phyloP scores from a whole-genome alignment of 108 stramenopile genomes.

The Nitzschia sp. region DNA sequence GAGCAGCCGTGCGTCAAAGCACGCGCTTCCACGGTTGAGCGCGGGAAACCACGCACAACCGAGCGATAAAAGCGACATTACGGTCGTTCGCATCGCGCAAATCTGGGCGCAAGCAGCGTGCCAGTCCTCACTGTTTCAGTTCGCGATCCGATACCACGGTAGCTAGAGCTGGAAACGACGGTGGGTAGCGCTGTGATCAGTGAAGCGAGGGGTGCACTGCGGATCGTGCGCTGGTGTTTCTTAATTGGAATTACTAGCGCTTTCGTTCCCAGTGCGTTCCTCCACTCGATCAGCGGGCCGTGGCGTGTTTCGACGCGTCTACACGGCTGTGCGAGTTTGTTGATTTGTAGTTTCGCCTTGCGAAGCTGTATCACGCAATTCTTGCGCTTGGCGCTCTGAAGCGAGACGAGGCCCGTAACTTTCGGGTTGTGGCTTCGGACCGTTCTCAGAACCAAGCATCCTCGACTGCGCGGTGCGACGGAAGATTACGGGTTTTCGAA shows the following conservation, averaged over 20 bases:
- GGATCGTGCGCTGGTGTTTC: background rate
- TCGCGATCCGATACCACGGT: no score
- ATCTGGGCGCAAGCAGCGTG: background rate
- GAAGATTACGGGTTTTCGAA: background rate
- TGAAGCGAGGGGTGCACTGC: background rate
- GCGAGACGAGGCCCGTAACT: background rate
- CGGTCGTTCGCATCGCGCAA: background rate
- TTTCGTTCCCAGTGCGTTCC: background rate
- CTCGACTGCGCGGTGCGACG: background rate
- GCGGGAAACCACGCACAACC: no score
- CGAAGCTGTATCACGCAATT: constrained; percentile 10
- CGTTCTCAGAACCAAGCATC: background rate
- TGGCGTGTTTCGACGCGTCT: background rate
- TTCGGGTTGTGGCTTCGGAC: background rate
- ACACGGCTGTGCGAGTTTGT: constrained; percentile 14
- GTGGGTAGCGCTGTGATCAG: background rate
- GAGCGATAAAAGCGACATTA: no score
- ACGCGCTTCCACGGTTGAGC: no score
- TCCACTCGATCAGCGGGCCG: background rate
- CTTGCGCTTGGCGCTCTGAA: constrained; percentile 7
- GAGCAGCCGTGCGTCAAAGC: no score
- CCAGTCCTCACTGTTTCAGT: background rate
- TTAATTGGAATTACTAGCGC: background rate
- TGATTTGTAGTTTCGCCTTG: constrained; percentile 27
- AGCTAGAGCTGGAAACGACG: background rate